Conservation (phyloP, 2,329 filamentous ascomycete genomes). For the Phaeophleospora eucalypticola region DNA sequence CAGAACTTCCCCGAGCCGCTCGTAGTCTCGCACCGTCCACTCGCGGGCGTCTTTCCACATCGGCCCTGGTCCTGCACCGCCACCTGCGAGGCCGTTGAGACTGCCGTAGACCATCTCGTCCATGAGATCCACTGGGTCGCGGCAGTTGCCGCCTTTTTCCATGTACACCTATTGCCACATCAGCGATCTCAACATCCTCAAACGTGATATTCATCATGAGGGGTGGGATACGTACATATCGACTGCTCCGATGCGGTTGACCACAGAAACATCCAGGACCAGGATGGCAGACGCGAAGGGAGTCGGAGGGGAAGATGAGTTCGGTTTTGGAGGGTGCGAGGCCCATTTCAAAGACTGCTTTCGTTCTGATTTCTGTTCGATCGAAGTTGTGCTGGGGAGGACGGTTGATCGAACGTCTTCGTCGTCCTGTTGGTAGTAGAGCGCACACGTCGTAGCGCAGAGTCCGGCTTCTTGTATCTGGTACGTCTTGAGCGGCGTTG, state of each 20-base stretch:
- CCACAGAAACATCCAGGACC: constrained; percentile 21
- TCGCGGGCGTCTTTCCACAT: constrained; percentile 17
- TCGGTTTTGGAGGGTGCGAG: constrained; percentile 22
- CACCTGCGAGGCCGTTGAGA: constrained; percentile 2
- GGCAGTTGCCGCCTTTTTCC: constrained; percentile 22
- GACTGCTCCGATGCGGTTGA: constrained; percentile 17
- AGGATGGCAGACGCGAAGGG: constrained; percentile 22
- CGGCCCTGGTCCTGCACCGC: constrained; percentile 4
- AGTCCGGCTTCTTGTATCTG: no score
- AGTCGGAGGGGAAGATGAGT: constrained; percentile 24
- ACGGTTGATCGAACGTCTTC: no score
- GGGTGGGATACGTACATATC: no score
- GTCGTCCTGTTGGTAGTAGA: no score
- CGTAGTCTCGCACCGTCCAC: constrained; percentile 27
- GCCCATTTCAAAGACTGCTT: constrained; percentile 29
- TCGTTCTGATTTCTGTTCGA: no score
- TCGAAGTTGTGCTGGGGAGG: no score
- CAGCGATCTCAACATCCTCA: no score
- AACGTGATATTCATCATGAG: no score
- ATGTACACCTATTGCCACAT: constrained; percentile 24
- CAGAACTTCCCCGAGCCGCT: constrained; percentile 24
- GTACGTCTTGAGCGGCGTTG: no score
- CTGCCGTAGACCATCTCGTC: constrained; percentile 12
- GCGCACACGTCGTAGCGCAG: no score
- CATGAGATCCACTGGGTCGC: constrained; percentile 25